Evolutionary conservation across 2,329 filamentous ascomycete genomes (phyloP).

Genomic region (Sarocladiaceae sp.): DNA sequence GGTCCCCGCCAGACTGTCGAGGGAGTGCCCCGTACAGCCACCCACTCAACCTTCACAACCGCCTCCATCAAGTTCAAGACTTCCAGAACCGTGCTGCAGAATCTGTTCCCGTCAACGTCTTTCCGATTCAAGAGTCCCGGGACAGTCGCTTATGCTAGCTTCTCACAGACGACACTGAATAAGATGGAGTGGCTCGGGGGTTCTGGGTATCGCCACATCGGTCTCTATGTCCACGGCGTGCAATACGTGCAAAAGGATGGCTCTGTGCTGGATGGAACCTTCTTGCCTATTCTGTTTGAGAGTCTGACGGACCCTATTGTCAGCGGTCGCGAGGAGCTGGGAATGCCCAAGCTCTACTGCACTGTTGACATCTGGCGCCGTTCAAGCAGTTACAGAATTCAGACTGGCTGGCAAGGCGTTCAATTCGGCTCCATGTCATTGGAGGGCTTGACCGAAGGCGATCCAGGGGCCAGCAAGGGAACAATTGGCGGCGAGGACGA

Average conservation of each 20-base stretch:
- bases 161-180: slow-evolving; percentile 36
- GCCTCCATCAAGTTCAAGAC: slow-evolving; percentile 47
- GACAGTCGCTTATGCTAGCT: slow-evolving; percentile 39
- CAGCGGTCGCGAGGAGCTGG: slow-evolving; percentile 55
- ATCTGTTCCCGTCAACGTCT: slow-evolving; percentile 36
- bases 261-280: slow-evolving; percentile 43
- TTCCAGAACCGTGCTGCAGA: slow-evolving; percentile 43
- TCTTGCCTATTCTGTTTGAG: slow-evolving; percentile 55
- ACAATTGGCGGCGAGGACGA: neutral
- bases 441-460: neutral
- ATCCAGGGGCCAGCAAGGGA: slow-evolving; percentile 1
- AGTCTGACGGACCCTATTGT: slow-evolving; percentile 55
- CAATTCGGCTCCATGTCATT: neutral
- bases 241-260: slow-evolving; percentile 50
- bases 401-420: slow-evolving; percentile 1
- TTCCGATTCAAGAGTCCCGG: slow-evolving; percentile 38
- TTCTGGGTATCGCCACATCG: slow-evolving; percentile 52
- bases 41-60: slow-evolving; percentile 34
- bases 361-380: slow-evolving; percentile 36
- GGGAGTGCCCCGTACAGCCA: neutral
- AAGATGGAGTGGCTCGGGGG: slow-evolving; percentile 60
- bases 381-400: neutral
- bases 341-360: slow-evolving; percentile 57
- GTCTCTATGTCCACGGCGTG: slow-evolving; percentile 60
- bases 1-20: slow-evolving; percentile 16